phyloP scores from a whole-genome alignment of 2,329 filamentous ascomycete species.

The Myriosclerotinia duriaeana region DNA sequence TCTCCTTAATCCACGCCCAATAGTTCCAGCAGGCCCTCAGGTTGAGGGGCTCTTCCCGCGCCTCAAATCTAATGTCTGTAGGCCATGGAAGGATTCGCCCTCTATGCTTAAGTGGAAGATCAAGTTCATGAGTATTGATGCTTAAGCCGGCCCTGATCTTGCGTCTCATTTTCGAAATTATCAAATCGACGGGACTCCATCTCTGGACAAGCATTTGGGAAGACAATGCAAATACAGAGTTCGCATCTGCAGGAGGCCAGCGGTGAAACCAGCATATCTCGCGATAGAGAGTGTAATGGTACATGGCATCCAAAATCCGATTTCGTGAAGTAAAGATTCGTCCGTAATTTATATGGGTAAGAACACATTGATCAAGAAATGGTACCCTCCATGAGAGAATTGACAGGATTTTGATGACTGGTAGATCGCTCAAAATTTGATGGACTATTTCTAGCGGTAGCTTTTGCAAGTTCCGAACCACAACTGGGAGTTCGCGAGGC shows the following conservation, averaged over 20 bases:
- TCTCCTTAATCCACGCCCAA: constrained; percentile 16
- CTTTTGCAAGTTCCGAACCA: constrained; percentile 20
- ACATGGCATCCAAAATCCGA: background rate
- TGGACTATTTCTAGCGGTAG: constrained; percentile 27
- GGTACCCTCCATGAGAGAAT: constrained; percentile 18
- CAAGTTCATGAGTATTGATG: background rate
- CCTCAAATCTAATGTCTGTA: background rate
- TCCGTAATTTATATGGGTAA: constrained; percentile 1
- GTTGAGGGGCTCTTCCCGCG: background rate
- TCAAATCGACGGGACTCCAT: background rate
- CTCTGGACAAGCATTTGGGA: background rate
- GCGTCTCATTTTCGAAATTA: background rate
- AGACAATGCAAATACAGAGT: background rate
- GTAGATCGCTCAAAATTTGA: constrained; percentile 24
- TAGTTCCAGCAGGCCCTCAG: background rate
- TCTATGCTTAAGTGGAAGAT: constrained; percentile 6
- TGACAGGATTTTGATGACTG: constrained; percentile 24
- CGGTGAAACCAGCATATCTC: constrained; percentile 5
- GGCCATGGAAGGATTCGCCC: background rate
- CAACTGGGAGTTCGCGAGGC: constrained; percentile 16
- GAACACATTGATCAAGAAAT: constrained; percentile 12
- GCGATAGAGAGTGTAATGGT: constrained; percentile 9
- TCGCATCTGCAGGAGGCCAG: background rate
- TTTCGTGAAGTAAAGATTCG: background rate
- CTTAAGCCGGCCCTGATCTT: background rate